A percentile compares a stretch with the other conserved stretches of the same genome.
Evolutionary conservation across 805 yeast genomes (phyloP).

Genomic region (Metschnikowia cubensis): DNA sequence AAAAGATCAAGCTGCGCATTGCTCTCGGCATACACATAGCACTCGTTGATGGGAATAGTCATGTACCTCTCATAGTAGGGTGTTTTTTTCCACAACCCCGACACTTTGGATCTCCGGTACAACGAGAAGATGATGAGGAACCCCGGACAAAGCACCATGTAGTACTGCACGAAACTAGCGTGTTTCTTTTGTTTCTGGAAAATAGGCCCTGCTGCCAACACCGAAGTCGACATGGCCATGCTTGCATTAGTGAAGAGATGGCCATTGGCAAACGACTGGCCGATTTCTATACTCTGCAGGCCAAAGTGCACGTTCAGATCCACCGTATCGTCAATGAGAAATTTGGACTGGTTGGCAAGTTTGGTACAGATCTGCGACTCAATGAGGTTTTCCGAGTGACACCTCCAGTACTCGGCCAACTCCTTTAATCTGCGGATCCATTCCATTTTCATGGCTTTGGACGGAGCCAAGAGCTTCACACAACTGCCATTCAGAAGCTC

Average conservation of each 20-base stretch:
- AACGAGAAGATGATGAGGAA: slow-evolving; percentile 55
- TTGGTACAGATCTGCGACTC: slow-evolving; percentile 33
- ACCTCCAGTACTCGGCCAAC: slow-evolving; percentile 55
- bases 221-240: slow-evolving; percentile 53
- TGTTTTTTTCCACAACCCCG: slow-evolving; percentile 43
- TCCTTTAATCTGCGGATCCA: slow-evolving; percentile 59
- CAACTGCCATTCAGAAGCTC: slow-evolving; percentile 42
- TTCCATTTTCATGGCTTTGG: slow-evolving; percentile 44
- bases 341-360: slow-evolving; percentile 40
- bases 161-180: slow-evolving; percentile 57
- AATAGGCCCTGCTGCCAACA: slow-evolving; percentile 62
- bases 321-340: slow-evolving; percentile 51
- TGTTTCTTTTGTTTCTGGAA: slow-evolving; percentile 70
- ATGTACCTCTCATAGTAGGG: slow-evolving; percentile 49
- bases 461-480: slow-evolving; percentile 55
- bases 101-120: slow-evolving; percentile 43
- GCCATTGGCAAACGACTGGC: slow-evolving; percentile 48
- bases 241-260: slow-evolving; percentile 51
- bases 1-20: slow-evolving; percentile 56
- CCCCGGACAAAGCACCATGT: slow-evolving; percentile 68
- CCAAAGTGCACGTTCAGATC: slow-evolving; percentile 52
- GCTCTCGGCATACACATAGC: slow-evolving; percentile 75
- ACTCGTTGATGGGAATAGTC: slow-evolving; percentile 58
- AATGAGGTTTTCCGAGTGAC: slow-evolving; percentile 39
- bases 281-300: slow-evolving; percentile 11